Conservation (phyloP, 2,329 filamentous ascomycete species). For the Sporothrix luriei region DNA sequence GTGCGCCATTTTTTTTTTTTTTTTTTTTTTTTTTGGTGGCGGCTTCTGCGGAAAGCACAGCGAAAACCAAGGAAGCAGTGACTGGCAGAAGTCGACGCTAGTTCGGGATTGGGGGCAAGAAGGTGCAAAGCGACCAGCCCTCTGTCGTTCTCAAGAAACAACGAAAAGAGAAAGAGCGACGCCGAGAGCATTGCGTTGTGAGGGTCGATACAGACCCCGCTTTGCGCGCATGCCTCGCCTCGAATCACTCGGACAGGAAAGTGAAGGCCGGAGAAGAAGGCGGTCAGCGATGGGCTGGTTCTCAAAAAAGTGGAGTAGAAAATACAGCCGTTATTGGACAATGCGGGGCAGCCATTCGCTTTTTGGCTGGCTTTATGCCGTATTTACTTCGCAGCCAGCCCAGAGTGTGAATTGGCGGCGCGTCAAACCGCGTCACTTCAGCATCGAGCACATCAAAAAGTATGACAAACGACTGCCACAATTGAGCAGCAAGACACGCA, state of each 20-base stretch:
- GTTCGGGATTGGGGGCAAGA: conserved; percentile 15
- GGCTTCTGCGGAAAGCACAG: conserved; percentile 30
- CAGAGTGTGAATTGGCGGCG: neutral
- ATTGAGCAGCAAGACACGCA: neutral
- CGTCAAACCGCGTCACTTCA: conserved; percentile 24
- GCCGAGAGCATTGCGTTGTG: neutral
- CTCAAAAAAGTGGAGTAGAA: conserved; percentile 17
- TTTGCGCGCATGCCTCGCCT: conserved; percentile 15
- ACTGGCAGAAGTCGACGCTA: conserved; percentile 26
- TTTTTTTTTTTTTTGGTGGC: conserved; percentile 8
- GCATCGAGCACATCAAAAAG: neutral
- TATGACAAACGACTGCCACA: neutral
- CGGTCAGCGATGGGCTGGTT: conserved; percentile 5
- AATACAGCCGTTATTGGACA: conserved; percentile 21
- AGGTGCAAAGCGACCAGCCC: conserved; percentile 1
- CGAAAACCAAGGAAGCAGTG: conserved; percentile 29
- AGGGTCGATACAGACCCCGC: conserved; percentile 10
- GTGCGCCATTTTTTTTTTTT: too few relatives aligned
- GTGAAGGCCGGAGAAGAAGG: conserved; percentile 3
- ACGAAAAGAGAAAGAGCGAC: conserved; percentile 2
- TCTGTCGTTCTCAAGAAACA: neutral
- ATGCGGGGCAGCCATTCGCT: conserved; percentile 27
- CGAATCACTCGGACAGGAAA: conserved; percentile 12
- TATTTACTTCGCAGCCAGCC: neutral
- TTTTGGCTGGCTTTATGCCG: conserved; percentile 5